Evolutionary conservation across 108 stramenopile species (phyloP), one percentile per base, ranked within the genome.

Genomic region (Skeletonema menzelii): DNA sequence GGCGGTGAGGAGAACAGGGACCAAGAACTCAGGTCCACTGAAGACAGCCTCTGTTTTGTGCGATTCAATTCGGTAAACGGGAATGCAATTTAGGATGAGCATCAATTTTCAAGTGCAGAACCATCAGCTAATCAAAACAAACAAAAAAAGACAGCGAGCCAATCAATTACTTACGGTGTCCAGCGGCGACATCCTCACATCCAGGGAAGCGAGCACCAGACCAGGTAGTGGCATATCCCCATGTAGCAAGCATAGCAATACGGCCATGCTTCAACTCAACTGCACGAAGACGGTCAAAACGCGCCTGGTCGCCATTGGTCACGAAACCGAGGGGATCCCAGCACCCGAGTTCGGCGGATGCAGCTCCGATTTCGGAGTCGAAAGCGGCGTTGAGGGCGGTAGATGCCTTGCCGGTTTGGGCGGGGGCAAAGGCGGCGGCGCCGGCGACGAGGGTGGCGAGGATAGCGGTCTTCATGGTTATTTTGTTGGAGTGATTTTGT

Each of bases 221-320:
- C 69, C 77, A 75, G 14, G 77, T 83, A 47, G 83, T 79, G 37
- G 86, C 65, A 76, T 84, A 86, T 31, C 88, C 88, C 69, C 84
- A 80, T 1, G 84, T 63, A 19, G 88, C 88, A 26, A 87, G 80
- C 84, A 88, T 88, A 44, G 85, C 62, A 28, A 89, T 72, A 20
- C 88, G 80, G 17, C 88, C 88, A 70, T 89, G 88, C 84, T 89
- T 89, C 13, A 89, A 74, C 66, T 89, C 88, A 44, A 81, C 79
- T 22, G 63, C 67, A 42, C 82, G 78, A 49, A 79, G 82, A 22
- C 75, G 78, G 57, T 74, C 82, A 79, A 83, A 83, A 3, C 78
- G 67, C 22, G 53, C 68, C 58, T 75, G 69, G 44, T 87, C 87
- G 14, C 85, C 79, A 27, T 89, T 82, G 24, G 83, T 69, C 27